Evolutionary conservation across 108 stramenopile species (phyloP).

Genomic region (Cyclotella distinguenda): DNA sequence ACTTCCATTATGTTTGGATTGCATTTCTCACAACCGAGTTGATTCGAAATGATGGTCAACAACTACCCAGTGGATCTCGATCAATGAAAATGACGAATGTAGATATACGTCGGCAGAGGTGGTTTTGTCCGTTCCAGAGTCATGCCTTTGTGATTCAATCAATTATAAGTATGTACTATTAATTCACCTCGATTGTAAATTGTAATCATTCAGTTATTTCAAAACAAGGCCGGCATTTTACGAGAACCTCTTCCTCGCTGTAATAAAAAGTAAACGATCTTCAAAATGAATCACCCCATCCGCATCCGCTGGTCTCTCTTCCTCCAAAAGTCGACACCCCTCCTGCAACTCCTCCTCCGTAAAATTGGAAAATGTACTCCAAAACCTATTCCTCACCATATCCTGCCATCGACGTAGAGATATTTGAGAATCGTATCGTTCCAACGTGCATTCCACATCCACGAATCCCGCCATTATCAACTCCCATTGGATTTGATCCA

Average conservation of each 20-base stretch:
- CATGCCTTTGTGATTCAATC: no score
- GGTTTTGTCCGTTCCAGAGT: no score
- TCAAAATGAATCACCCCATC: slow-evolving; percentile 61
- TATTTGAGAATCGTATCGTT: slow-evolving; percentile 51
- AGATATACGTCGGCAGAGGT: no score
- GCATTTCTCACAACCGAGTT: no score
- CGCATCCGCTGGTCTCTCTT: slow-evolving; percentile 28
- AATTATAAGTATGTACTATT: no score
- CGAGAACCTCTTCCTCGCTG: slow-evolving; percentile 31
- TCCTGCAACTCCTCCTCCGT: slow-evolving; percentile 52
- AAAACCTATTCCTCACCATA: slow-evolving; percentile 61
- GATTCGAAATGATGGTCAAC: no score
- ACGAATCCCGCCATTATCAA: slow-evolving; percentile 55
- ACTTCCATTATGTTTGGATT: no score
- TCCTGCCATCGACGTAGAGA: slow-evolving; percentile 43
- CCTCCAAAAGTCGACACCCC: slow-evolving; percentile 43
- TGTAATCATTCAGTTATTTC: no score
- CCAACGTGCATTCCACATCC: slow-evolving; percentile 33
- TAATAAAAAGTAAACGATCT: slow-evolving; percentile 64
- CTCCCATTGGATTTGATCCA: slow-evolving; percentile 34
- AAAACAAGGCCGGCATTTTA: no score
- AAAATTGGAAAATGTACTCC: slow-evolving; percentile 77
- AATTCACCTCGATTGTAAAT: no score
- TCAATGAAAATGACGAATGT: no score
- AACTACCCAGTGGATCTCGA: no score